Evolutionary conservation across 768 basidiomycete genomes (phyloP), one percentile per base, ranked within the genome.

Genomic region (Polyporus arcularius): DNA sequence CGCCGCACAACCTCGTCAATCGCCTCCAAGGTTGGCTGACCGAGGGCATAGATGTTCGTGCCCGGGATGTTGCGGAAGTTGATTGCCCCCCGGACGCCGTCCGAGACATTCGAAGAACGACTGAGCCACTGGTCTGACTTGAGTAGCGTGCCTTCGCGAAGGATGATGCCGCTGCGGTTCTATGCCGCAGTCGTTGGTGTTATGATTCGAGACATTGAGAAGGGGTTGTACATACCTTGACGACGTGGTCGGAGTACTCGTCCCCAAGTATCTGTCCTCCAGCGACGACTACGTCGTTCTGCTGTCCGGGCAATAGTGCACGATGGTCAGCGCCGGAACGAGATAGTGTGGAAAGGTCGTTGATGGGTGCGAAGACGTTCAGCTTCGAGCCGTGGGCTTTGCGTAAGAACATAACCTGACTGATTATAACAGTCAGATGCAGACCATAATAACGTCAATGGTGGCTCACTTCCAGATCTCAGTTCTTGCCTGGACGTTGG

Each of bases 221-320:
- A 4, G 12, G 16, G 53, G 48, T 42, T 7, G n/a, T 31, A 60
- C 79, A 31, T 59, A 91, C 92, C 81, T 90, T 90, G 35, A 99
- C 86, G 47, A 98, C 94, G 71, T 96, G 92, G 43, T 92, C 90
- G 3, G 93, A 94, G 78, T 94, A 98, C 72, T 99, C 97, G 70
- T 98, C 96, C 4, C 94, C 96, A 1, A 96, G 78, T 46, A 97
- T 85, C 70, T 89, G 91, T 0, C 92, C 94, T 10, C 94, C 94
- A 21, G 84, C 76, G 59, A 88, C 90, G 38, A 83, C 87, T 11
- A 87, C 82, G 67, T 89, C 87, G 63, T 91, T 88, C 72, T 85
- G 86, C 70, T 82, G 84, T n/a, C 87, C 89, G 42, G 86, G 79
- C 32, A 87, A 75, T 50, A 88, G 73, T 1, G 85, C 79, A 21